Evolutionary conservation across 2,329 filamentous ascomycete genomes (phyloP).

Genomic region (Chaetomium olivaceum): DNA sequence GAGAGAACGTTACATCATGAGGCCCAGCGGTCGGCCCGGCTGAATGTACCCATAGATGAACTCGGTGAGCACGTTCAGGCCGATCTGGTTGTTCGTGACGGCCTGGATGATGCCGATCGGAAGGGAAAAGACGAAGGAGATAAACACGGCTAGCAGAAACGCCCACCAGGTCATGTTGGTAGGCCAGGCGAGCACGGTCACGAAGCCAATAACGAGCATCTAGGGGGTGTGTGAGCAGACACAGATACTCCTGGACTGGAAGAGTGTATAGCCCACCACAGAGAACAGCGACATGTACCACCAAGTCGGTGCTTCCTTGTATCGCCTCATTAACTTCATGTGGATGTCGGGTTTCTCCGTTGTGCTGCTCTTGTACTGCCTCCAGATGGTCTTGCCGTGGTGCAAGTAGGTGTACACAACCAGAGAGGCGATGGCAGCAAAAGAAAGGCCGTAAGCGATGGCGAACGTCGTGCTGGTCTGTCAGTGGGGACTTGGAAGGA

Average conservation of each 20-base stretch:
- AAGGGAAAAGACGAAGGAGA: conserved; percentile 64
- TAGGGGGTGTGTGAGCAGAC: conserved; percentile 12
- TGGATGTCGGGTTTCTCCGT: conserved; percentile 63
- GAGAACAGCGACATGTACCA: conserved; percentile 63
- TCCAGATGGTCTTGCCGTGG: conserved; percentile 66
- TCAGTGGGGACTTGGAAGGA: not conserved
- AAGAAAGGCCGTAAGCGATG: conserved; percentile 69
- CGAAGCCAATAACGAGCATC: conserved; percentile 57
- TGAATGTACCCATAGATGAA: conserved; percentile 76
- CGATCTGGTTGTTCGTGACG: conserved; percentile 69
- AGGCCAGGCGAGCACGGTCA: conserved; percentile 59
- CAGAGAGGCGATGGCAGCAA: conserved; percentile 69
- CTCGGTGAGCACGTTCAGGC: conserved; percentile 73
- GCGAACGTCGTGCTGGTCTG: conserved; percentile 65
- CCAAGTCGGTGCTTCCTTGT: conserved; percentile 63
- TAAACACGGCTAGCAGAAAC: conserved; percentile 65
- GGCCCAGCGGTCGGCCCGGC: conserved; percentile 67
- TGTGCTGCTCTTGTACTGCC: conserved; percentile 59
- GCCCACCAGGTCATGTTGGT: conserved; percentile 74
- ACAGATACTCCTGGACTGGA: not conserved
- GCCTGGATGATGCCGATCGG: conserved; percentile 71
- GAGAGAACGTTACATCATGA: conserved; percentile 62
- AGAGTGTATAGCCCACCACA: conserved; percentile 45
- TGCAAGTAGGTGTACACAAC: conserved; percentile 69
- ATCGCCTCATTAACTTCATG: conserved; percentile 64